Base-by-base conservation (phyloP, 305 asterid species). In the Euphrasia arctica region DNA sequence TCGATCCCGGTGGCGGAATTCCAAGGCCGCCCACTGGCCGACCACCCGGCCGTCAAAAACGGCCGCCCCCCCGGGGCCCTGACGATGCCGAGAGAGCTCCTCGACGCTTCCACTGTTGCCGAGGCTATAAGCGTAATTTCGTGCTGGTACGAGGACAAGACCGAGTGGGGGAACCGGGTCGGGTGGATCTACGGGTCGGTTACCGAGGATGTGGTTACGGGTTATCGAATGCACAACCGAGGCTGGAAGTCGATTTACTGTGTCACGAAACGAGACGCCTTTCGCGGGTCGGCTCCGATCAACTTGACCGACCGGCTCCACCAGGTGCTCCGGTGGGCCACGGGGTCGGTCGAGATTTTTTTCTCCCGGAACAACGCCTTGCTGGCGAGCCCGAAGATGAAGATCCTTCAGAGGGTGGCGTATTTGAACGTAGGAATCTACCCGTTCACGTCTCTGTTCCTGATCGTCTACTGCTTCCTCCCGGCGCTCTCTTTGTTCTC, bases 171-270 rank as follows among this genome's bases (percentile, higher is more conserved):
- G 12, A 82, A 84, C 48, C 83, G 95, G 13, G 97, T 90, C 1
- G 98, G 98, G 47, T 92, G 97, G 98, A 92, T 90, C 72, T 92
- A 92, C 2, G 97, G 97, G 5, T 92, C 97, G 0, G 98, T 92
- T 47, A 92, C 98, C 0, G 97, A 92, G 75, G 98, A 92, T 45
- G 97, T 92, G 76, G 95, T 92, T 67, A 92, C 98, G 0, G 97
- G 98, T 0, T 92, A 92, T 60, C 57, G 98, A 22, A 92, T 92
- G 98, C 98, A 92, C 66, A 92, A 92, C 56, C 86, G 98, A 0
- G 98, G 98, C 1, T 92, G 98, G 98, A 85, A 68, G 69, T 92
- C 97, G 1, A 79, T 92, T 0, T 92, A 92, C 14, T 92, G 98
- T 56, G 97, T 92, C 9, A 92, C 98, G 0, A 92, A 89, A 50